These are phyloP conservation scores for Talaromyces sp. DNA, from an alignment of 2,329 filamentous ascomycete genomes.

Conservation along the genomic window DNA sequence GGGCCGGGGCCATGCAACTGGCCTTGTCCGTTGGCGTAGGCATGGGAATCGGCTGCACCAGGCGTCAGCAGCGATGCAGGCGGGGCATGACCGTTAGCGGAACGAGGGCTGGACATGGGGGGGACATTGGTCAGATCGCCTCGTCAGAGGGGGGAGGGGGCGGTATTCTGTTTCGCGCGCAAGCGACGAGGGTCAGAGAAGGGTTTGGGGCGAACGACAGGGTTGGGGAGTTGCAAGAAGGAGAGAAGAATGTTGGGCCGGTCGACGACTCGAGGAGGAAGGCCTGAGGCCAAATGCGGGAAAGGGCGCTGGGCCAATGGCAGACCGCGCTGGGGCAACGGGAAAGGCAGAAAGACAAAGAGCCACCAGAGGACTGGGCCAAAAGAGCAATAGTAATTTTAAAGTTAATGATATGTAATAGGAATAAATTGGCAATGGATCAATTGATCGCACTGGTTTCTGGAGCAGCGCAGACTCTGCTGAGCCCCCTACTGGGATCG, in stretches of 20 bases:
- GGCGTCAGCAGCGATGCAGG: slow-evolving; percentile 42
- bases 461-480: neutral
- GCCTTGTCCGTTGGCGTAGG: slow-evolving; percentile 26
- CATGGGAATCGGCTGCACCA: slow-evolving; percentile 34
- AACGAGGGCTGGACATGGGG: slow-evolving; percentile 46
- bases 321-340: neutral
- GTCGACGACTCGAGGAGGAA: neutral
- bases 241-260: neutral
- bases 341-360: neutral
- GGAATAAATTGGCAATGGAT: neutral
- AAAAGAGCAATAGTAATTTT: no score
- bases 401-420: no score
- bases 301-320: neutral
- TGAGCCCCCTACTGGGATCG: neutral
- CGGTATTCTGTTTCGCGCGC: neutral
- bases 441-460: neutral
- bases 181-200: neutral
- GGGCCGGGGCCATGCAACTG: slow-evolving; percentile 32
- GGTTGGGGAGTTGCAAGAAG: neutral
- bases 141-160: slow-evolving; percentile 11
- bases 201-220: neutral
- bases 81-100: slow-evolving; percentile 36
- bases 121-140: slow-evolving; percentile 43
- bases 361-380: neutral
- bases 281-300: neutral